Conservation (phyloP, 1,284 basidiomycete genomes). For the Hymenochaete sp. region DNA sequence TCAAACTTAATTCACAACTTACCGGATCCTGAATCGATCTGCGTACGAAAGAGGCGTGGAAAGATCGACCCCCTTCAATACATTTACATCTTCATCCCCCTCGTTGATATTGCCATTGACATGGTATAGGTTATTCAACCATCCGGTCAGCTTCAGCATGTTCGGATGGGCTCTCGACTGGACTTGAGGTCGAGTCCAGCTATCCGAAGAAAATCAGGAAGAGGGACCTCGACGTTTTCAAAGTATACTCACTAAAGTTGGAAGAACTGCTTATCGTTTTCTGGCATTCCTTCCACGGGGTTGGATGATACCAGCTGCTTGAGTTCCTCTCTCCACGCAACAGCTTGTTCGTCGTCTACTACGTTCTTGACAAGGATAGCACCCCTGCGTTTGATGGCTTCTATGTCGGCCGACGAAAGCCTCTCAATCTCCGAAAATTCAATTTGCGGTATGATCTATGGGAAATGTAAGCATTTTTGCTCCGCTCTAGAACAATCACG, state of each 20-base stretch:
- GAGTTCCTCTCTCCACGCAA: conserved; percentile 47
- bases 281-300: conserved; percentile 48
- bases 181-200: conserved; percentile 65
- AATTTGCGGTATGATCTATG: conserved; percentile 51
- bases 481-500: too few species aligned
- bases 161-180: conserved; percentile 70
- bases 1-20: not conserved
- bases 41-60: conserved; percentile 66
- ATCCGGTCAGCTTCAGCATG: conserved; percentile 48
- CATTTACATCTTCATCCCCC: conserved; percentile 24
- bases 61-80: conserved; percentile 52
- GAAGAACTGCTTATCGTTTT: conserved; percentile 61
- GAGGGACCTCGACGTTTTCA: not conserved
- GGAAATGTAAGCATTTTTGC: too few species aligned
- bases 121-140: conserved; percentile 60
- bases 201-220: conserved; percentile 21
- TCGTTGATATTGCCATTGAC: conserved; percentile 9
- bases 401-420: conserved; percentile 38
- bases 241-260: conserved; percentile 47
- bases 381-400: conserved; percentile 46
- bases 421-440: conserved; percentile 45
- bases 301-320: conserved; percentile 50
- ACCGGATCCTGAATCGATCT: conserved; percentile 69
- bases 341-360: conserved; percentile 46
- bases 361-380: conserved; percentile 55